Evolutionary conservation across 2,329 filamentous ascomycete species (phyloP).

Genomic region (Akanthomyces lecanii): DNA sequence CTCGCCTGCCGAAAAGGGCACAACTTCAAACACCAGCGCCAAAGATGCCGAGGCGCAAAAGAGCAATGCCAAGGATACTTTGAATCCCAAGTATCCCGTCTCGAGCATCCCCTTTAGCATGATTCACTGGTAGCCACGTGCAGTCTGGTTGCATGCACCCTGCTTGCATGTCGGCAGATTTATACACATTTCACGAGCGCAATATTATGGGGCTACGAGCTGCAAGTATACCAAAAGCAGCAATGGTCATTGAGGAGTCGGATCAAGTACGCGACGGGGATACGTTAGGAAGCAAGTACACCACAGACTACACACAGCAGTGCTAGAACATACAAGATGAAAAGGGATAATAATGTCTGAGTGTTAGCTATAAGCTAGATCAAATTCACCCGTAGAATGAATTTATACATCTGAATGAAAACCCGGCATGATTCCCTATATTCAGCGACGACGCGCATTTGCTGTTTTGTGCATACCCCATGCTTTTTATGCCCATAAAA

Average conservation of each 20-base stretch:
- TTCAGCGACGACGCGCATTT: neutral
- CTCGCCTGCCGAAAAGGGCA: neutral
- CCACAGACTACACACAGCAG: neutral
- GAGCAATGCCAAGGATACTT: neutral
- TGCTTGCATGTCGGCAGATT: neutral
- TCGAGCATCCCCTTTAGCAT: neutral
- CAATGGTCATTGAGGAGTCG: no score
- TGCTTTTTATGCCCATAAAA: neutral
- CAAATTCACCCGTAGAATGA: conserved; percentile 4
- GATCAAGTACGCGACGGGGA: no score
- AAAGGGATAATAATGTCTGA: neutral
- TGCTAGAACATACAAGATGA: neutral
- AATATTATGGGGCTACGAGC: no score
- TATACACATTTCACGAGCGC: no score
- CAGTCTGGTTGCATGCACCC: neutral
- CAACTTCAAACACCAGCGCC: no score
- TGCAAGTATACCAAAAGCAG: no score
- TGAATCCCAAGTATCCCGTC: conserved; percentile 5
- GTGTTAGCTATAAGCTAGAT: neutral
- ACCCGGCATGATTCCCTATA: conserved; percentile 1
- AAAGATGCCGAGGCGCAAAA: neutral
- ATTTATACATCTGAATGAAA: conserved; percentile 2
- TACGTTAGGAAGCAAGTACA: no score
- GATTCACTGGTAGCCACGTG: neutral
- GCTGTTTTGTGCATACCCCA: neutral